A percentile compares a stretch with the other conserved stretches of the same genome.
Conservation (phyloP, 805 yeast genomes). For the Myxozyma geophila region DNA sequence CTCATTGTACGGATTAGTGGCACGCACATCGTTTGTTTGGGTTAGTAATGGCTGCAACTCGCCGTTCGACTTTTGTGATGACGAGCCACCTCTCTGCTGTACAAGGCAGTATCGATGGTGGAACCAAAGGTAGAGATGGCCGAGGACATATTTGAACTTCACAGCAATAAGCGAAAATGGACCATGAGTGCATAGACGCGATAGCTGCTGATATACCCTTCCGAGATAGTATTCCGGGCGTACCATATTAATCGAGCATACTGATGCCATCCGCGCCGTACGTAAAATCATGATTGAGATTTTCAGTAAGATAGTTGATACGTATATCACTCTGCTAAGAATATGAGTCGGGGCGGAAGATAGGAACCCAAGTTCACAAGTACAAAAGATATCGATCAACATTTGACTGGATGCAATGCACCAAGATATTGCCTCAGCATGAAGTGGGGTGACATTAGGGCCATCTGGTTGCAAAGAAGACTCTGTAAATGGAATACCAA, state of each 20-base stretch:
- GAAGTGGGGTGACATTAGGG: slow-evolving; percentile 14
- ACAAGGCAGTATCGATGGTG: background rate
- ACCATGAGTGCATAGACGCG: slow-evolving; percentile 12
- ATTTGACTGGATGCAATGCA: slow-evolving; percentile 26
- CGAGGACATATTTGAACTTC: slow-evolving; percentile 24
- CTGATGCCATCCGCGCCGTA: slow-evolving; percentile 6
- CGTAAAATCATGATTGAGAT: slow-evolving; percentile 17
- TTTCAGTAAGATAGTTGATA: slow-evolving; percentile 26
- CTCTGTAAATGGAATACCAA: slow-evolving; percentile 21
- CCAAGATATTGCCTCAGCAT: slow-evolving; percentile 29
- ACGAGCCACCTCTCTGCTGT: no score
- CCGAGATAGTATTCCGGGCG: slow-evolving; percentile 31
- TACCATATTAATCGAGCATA: slow-evolving; percentile 21
- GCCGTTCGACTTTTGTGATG: no score
- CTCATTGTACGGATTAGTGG: background rate
- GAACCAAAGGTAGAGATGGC: slow-evolving; percentile 25
- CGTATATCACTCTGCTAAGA: slow-evolving; percentile 26
- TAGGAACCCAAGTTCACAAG: slow-evolving; percentile 2
- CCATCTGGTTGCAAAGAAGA: slow-evolving; percentile 6
- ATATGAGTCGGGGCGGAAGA: slow-evolving; percentile 12
- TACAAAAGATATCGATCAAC: slow-evolving; percentile 23
- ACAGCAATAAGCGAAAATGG: slow-evolving; percentile 4
- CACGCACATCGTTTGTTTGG: no score
- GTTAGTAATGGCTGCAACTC: no score
- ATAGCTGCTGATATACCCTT: slow-evolving; percentile 14